phyloP scores from a whole-genome alignment of 2,329 filamentous ascomycete species.

The Arachnopeziza araneosa region DNA sequence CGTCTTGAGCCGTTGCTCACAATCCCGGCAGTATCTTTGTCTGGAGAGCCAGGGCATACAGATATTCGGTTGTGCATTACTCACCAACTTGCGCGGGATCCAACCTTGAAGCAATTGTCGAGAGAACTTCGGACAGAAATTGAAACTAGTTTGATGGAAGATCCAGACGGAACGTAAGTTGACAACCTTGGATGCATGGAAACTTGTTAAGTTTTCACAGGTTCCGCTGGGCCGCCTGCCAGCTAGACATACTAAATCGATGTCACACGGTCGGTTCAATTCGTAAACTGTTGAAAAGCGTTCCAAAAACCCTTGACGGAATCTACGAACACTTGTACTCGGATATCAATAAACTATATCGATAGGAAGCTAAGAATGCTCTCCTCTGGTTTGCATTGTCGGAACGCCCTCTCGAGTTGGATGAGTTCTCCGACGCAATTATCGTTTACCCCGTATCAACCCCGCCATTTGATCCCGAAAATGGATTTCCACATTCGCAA shows the following conservation, averaged over 20 bases:
- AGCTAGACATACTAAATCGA: constrained; percentile 26
- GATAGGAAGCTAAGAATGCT: constrained; percentile 10
- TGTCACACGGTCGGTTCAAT: constrained; percentile 16
- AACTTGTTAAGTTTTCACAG: constrained; percentile 8
- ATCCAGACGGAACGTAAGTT: constrained; percentile 30
- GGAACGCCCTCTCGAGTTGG: constrained; percentile 17
- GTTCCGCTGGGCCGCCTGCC: constrained; percentile 29
- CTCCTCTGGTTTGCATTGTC: constrained; percentile 24
- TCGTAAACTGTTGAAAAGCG: constrained; percentile 5
- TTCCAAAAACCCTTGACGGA: constrained; percentile 20
- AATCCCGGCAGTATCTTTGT: neutral
- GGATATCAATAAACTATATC: constrained; percentile 16
- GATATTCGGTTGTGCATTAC: neutral
- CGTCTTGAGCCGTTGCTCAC: neutral
- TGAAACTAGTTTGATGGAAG: constrained; percentile 16
- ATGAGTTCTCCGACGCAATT: constrained; percentile 24
- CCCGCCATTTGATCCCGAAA: constrained; percentile 27
- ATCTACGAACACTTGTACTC: constrained; percentile 24
- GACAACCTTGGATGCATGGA: constrained; percentile 4
- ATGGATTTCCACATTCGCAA: constrained; percentile 29
- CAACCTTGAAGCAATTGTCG: constrained; percentile 25
- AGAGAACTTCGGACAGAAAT: constrained; percentile 22
- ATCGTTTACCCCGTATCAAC: constrained; percentile 17
- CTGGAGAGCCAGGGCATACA: neutral
- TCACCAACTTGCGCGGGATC: constrained; percentile 1